A percentile compares a stretch with the other conserved stretches of the same genome.
These are phyloP conservation scores for Metarhizium guizhouense DNA, from an alignment of 2,329 filamentous ascomycete species.

Conservation along the genomic window DNA sequence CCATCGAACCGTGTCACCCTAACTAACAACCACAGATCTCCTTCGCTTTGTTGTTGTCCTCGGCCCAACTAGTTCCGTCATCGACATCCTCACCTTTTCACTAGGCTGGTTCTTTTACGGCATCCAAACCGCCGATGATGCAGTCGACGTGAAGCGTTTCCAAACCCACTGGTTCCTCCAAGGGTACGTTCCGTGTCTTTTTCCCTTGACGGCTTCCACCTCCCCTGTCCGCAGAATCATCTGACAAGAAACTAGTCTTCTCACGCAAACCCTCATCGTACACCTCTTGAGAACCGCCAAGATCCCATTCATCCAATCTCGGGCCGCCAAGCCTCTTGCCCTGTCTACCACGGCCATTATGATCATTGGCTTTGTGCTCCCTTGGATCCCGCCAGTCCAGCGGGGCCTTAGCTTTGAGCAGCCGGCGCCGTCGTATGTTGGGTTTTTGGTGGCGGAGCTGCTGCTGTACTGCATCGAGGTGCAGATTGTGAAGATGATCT, in stretches of 20 bases:
- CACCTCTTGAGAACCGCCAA: constrained; percentile 18
- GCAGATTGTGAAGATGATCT: constrained; percentile 18
- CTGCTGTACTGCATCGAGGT: constrained; percentile 16
- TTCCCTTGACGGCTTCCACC: not conserved
- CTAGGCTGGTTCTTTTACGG: constrained; percentile 17
- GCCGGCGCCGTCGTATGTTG: constrained; percentile 13
- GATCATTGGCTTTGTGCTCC: constrained; percentile 15
- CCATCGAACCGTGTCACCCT: not conserved
- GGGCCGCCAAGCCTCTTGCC: constrained; percentile 11
- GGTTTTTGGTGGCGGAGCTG: constrained; percentile 15
- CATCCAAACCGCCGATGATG: constrained; percentile 9
- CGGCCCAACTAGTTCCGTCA: constrained; percentile 19
- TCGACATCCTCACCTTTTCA: constrained; percentile 16
- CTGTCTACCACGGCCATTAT: constrained; percentile 17
- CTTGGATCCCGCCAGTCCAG: constrained; percentile 16
- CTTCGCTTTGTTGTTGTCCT: constrained; percentile 18
- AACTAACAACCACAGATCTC: constrained; percentile 11
- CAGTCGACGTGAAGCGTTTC: constrained; percentile 9
- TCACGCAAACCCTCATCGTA: constrained; percentile 20
- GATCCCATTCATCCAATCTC: constrained; percentile 17
- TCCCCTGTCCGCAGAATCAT: not conserved
- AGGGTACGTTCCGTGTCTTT: constrained; percentile 5
- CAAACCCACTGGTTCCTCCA: constrained; percentile 20
- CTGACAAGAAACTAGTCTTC: constrained; percentile 7
- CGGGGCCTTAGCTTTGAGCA: constrained; percentile 11